Evolutionary conservation across 305 asterid species (phyloP), one percentile per base, ranked within the genome.

Genomic region (Fraxinus greggii): DNA sequence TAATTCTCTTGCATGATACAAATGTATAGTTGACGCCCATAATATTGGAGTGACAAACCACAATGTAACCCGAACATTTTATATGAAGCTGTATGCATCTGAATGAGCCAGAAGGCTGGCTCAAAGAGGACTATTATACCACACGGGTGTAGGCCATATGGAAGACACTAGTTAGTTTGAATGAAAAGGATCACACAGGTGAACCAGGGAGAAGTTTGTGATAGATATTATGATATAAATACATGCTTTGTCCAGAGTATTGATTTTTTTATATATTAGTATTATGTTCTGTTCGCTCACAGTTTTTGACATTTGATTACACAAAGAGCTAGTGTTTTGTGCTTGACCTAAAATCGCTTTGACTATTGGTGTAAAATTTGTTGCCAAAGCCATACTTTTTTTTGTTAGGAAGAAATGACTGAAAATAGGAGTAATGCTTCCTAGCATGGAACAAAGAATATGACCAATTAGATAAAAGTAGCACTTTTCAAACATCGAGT

Each of bases 161-260:
- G 73, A 59, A 72, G 74, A 17, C 45, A 72, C 61, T 28, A 56
- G 45, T 28, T 78, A 63, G 65, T 7, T 78, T 69, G 48, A 19
- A 33, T 13, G 10, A 75, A 61, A 36, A 80, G 61, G 63, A 63
- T 61, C 72, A 32, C 70, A 72, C 78, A 21, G 81, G 75, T 54
- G 38, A 77, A 48, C 2, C 9, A 1, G 12, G 81, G 59, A 80
- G 12, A 26, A 65, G 54, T n/a, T 31, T 65, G 77, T 24, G 54
- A 79, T 63, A 72, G 67, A 23, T 15, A 38, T 56, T 40, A 75
- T 75, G 7, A 29, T 80, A 77, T 4, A 26, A 75, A 74, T 48
- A 65, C 69, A 32, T 19, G 32, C 36, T 70, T 59, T 69, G 63
- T 21, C 32, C 76, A 54, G 45, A 23, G 24, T 7, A 31, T 78